Base-by-base conservation (phyloP, 2,329 filamentous ascomycete genomes). In the Harringtonia aguacate region DNA sequence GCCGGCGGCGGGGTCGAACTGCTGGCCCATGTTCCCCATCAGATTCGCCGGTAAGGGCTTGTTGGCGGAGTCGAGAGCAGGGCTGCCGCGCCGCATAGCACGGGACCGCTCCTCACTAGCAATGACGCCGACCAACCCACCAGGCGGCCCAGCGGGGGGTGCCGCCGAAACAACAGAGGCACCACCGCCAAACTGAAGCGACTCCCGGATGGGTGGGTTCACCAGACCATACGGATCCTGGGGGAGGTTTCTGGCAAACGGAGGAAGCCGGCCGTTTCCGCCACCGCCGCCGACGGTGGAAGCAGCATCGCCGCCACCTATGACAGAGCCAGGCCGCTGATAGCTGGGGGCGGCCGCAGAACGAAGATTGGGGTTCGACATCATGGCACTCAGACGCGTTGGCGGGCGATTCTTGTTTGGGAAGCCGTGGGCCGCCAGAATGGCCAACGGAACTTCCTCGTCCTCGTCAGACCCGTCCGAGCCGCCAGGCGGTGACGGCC, bases 41-140 rank as follows among this genome's bases (percentile, higher is more conserved):
- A 45, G 18, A 12, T 28, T 36, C 13, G 43, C 39, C 50, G 62
- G 48, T 56, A 67, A 49, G 31, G 61, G 49, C 56, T 63, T 58
- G 56, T 58, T 46, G 50, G 63, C 45, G 55, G 65, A 62, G 39
- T 83, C 79, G 17, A 78, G 61, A 47, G 83, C 84, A 4, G 86
- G 85, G 55, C 83, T 92, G 29, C 85, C 86, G 56, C 87, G 72
- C 53, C 87, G 73, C 69, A 86, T 70, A 27, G 86, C 86, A 51
- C 81, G 75, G 34, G 83, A 82, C 39, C 86, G 75, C 60, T 94
- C 87, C 62, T 94, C 87, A 42, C 70, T 84, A 29, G 86, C 86
- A 62, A 95, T 95, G 9, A 95, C 86, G 10, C 87, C 87, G 18
- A 95, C 83, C 12, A 95, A 12, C 87, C 87, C 18, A 95, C 83